These are phyloP conservation scores for Cutaneotrichosporon sp. DNA, from an alignment of 1,284 basidiomycete genomes.

Conservation along the genomic window DNA sequence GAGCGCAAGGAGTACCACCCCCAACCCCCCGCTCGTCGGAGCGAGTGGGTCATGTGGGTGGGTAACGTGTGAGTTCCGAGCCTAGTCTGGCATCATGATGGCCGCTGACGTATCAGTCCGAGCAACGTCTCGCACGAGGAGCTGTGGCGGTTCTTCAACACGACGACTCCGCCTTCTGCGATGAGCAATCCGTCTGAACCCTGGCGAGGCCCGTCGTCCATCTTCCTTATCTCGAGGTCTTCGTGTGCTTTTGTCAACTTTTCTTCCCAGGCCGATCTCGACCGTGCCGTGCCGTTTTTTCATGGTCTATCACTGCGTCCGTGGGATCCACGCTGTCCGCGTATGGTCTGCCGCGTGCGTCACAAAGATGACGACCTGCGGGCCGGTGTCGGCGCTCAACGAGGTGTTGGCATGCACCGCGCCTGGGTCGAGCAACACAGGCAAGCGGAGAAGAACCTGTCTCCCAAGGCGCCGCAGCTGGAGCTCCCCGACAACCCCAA, in stretches of 20 bases:
- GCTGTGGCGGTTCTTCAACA: conserved; percentile 77
- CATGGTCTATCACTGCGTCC: conserved; percentile 51
- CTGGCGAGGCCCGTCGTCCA: conserved; percentile 66
- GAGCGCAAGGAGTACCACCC: conserved; percentile 49
- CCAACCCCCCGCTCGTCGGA: conserved; percentile 57
- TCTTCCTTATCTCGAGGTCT: conserved; percentile 87
- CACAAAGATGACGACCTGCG: conserved; percentile 78
- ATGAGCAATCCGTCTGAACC: conserved; percentile 21
- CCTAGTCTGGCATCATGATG: too few species aligned
- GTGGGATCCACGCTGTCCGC: conserved; percentile 65
- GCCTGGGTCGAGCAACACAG: conserved; percentile 63
- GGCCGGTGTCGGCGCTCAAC: conserved; percentile 85
- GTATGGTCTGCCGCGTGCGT: conserved; percentile 79
- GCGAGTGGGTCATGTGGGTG: conserved; percentile 92
- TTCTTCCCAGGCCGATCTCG: conserved; percentile 60
- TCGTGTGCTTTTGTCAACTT: conserved; percentile 94
- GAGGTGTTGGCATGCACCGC: conserved; percentile 77
- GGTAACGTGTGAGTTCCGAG: conserved; percentile 48
- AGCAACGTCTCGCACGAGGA: conserved; percentile 80
- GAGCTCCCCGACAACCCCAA: conserved; percentile 24
- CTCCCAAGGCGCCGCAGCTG: conserved; percentile 28
- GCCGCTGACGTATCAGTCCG: conserved; percentile 25
- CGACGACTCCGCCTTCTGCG: conserved; percentile 29
- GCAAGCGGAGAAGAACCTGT: conserved; percentile 25
- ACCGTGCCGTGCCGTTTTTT: conserved; percentile 66